phyloP scores from a whole-genome alignment of 2,329 filamentous ascomycete species.

The Colletotrichum spaethianum region DNA sequence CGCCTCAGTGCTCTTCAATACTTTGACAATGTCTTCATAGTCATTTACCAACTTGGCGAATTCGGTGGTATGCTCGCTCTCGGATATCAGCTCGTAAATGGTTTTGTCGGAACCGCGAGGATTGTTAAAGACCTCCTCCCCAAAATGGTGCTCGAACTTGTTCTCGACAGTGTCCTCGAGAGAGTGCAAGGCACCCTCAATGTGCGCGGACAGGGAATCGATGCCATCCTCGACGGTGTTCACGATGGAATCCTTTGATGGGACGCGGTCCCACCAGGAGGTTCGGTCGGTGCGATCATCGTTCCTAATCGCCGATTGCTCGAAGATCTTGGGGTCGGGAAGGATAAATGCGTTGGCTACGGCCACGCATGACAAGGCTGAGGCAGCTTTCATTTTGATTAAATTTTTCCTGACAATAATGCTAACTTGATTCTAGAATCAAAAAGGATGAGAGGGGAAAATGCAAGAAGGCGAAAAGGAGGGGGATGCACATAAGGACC shows the following conservation, averaged over 20 bases:
- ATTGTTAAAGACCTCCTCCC: conserved; percentile 39
- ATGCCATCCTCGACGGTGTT: conserved; percentile 51
- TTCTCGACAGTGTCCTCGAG: conserved; percentile 49
- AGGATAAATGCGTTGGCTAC: conserved; percentile 66
- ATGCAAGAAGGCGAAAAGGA: rapidly evolving
- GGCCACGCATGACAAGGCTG: conserved; percentile 63
- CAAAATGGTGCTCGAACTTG: conserved; percentile 43
- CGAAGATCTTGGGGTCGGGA: conserved; percentile 63
- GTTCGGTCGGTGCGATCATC: conserved; percentile 46
- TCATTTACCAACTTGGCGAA: conserved; percentile 83
- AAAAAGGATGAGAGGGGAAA: conserved; percentile 3
- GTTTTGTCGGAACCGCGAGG: conserved; percentile 74
- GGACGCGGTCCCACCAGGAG: conserved; percentile 49
- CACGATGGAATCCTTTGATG: conserved; percentile 53
- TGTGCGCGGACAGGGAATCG: conserved; percentile 43
- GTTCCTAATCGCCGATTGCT: conserved; percentile 55
- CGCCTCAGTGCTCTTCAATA: conserved; percentile 80
- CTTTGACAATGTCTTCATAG: conserved; percentile 78
- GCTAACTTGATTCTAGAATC: neutral
- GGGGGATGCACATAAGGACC: conserved; percentile 6
- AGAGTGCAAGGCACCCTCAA: conserved; percentile 50
- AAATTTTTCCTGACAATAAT: neutral
- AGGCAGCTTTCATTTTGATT: conserved; percentile 60
- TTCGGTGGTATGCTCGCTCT: conserved; percentile 82
- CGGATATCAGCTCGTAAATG: conserved; percentile 84